Percentiles rank a stretch among this genome's conserved stretches.
These are phyloP conservation scores for Coemansia guatemalensis DNA, from an alignment of 192 early-diverging fungal genomes.

Conservation along the genomic window DNA sequence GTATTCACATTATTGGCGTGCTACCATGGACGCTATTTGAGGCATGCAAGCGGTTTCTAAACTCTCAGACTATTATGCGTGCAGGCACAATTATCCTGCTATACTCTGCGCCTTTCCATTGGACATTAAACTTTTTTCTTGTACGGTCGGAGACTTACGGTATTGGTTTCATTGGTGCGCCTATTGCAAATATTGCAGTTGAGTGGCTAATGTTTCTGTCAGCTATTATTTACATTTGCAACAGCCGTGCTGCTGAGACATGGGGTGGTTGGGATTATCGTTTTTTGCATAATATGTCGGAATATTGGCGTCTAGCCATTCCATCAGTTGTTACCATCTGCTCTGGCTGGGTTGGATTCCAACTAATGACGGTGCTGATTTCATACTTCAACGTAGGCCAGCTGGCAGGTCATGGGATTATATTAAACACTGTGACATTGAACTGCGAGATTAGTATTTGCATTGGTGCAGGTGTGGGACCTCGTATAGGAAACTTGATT, in stretches of 20 bases:
- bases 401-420: conserved; percentile 77
- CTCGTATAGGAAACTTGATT: too few relatives aligned
- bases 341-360: conserved; percentile 82
- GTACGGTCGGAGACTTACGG: too few relatives aligned
- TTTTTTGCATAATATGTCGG: too few relatives aligned
- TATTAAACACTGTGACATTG: conserved; percentile 63
- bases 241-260: too few relatives aligned
- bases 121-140: too few relatives aligned
- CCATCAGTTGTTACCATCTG: conserved; percentile 81
- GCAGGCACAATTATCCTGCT: conserved; percentile 71
- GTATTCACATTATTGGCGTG: conserved; percentile 67
- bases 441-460: conserved; percentile 70
- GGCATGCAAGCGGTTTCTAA: conserved; percentile 77
- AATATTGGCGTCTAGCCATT: too few relatives aligned
- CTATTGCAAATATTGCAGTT: conserved; percentile 67
- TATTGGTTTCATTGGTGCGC: conserved; percentile 81
- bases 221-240: too few relatives aligned
- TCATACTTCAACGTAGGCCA: conserved; percentile 61
- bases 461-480: conserved; percentile 67
- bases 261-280: too few relatives aligned
- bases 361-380: too few relatives aligned
- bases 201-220: too few relatives aligned
- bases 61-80: conserved; percentile 84
- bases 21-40: conserved; percentile 80
- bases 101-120: conserved; percentile 68